These are phyloP conservation scores for Phytophthora sp. DNA, from an alignment of 352 stramenopile genomes.

Conservation along the genomic window DNA sequence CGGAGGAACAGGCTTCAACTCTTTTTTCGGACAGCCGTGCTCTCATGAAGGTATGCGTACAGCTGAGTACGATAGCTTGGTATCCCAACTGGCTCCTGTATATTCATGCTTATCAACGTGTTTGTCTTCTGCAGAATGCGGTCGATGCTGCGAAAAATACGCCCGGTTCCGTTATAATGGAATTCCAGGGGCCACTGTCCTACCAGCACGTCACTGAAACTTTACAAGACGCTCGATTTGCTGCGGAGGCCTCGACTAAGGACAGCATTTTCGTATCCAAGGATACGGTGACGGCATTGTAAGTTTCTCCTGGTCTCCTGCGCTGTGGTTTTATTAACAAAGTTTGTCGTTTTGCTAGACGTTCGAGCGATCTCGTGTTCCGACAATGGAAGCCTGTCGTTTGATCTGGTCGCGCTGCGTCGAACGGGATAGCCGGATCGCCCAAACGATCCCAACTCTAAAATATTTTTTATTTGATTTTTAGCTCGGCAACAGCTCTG, in stretches of 20 bases:
- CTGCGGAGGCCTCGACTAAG: conserved; percentile 11
- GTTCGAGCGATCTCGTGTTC: conserved; percentile 55
- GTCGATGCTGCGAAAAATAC: conserved; percentile 31
- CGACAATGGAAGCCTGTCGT: conserved; percentile 55
- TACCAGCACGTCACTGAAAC: conserved; percentile 23
- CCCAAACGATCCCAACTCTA: too few species aligned
- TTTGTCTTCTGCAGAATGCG: conserved; percentile 43
- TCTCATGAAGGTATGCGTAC: conserved; percentile 18
- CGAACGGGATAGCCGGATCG: too few species aligned
- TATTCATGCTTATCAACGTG: not conserved
- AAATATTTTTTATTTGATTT: too few species aligned
- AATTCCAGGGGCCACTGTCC: conserved; percentile 50
- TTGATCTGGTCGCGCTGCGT: too few species aligned
- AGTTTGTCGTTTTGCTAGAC: too few species aligned
- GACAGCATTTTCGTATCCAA: conserved; percentile 38
- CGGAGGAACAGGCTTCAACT: conserved; percentile 33
- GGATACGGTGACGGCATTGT: conserved; percentile 39
- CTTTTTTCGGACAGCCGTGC: conserved; percentile 33
- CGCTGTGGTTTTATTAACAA: too few species aligned
- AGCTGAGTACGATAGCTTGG: not conserved
- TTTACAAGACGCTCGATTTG: conserved; percentile 32
- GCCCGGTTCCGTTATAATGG: conserved; percentile 57
- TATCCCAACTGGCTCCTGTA: too few species aligned
- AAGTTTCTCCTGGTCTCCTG: conserved; percentile 20
- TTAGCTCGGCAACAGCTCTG: not conserved